Evolutionary conservation across 2,329 filamentous ascomycete genomes (phyloP).

Genomic region (Aspergillus fructus): DNA sequence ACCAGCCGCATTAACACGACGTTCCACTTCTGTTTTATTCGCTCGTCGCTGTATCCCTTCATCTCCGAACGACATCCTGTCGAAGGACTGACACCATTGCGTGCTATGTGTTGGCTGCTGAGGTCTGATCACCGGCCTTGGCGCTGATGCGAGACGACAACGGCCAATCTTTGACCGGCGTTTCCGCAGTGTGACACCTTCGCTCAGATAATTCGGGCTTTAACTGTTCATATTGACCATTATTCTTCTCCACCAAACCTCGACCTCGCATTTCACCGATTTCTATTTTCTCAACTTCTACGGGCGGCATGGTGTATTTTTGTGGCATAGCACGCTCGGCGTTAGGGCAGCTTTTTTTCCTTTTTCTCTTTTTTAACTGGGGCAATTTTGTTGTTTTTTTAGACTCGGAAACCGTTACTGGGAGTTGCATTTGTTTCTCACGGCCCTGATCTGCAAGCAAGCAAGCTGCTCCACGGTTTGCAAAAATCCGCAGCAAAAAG

Average conservation of each 20-base stretch:
- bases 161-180: constrained; percentile 9
- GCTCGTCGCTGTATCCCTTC: not conserved
- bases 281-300: constrained; percentile 18
- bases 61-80: not conserved
- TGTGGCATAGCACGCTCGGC: constrained; percentile 39
- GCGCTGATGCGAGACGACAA: constrained; percentile 16
- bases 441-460: constrained; percentile 29
- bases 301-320: constrained; percentile 29
- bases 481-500: constrained; percentile 15
- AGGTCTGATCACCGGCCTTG: constrained; percentile 23
- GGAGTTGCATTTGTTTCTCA: constrained; percentile 34
- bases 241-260: constrained; percentile 3
- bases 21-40: not conserved
- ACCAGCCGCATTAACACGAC: not conserved
- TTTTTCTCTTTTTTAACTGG: not conserved
- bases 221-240: constrained; percentile 20
- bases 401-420: constrained; percentile 30
- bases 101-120: constrained; percentile 23
- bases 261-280: constrained; percentile 17
- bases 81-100: constrained; percentile 29
- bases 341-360: constrained; percentile 26
- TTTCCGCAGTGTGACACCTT: constrained; percentile 10
- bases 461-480: constrained; percentile 11
- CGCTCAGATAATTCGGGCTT: constrained; percentile 10
- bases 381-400: constrained; percentile 18